Conservation (phyloP, 2,329 filamentous ascomycete genomes). For the Chrysoporthe deuterocubensis region DNA sequence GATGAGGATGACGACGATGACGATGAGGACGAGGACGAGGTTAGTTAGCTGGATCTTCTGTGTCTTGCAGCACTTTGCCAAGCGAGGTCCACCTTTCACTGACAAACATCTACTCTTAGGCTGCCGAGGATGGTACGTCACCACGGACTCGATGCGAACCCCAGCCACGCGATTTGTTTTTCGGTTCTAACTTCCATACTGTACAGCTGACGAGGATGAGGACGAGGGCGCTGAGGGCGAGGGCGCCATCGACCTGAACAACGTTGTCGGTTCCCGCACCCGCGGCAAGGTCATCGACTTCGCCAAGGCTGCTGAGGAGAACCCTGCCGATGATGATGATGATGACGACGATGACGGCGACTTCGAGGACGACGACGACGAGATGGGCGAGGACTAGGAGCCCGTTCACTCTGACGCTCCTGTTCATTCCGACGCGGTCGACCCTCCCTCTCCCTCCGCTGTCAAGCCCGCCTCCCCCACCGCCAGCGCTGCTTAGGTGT, state of each 20-base stretch:
- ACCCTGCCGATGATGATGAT: constrained; percentile 75
- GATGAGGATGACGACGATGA: constrained; percentile 76
- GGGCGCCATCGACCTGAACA: constrained; percentile 87
- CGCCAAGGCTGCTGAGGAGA: constrained; percentile 83
- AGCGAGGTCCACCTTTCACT: constrained; percentile 24
- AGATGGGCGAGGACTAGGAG: constrained; percentile 66
- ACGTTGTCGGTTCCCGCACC: constrained; percentile 90
- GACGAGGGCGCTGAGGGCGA: constrained; percentile 81
- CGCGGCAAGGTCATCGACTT: constrained; percentile 93
- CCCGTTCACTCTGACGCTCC: not conserved
- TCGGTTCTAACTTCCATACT: constrained; percentile 28
- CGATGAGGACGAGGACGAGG: constrained; percentile 62
- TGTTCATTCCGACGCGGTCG: constrained; percentile 11
- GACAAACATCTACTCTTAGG: constrained; percentile 33
- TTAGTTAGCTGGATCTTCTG: constrained; percentile 28
- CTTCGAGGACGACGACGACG: constrained; percentile 68
- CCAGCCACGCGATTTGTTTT: not conserved
- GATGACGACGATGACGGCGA: constrained; percentile 74
- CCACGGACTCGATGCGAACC: constrained; percentile 7
- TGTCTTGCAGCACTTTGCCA: constrained; percentile 2
- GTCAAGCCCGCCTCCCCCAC: constrained; percentile 13
- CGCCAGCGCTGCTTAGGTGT: not conserved
- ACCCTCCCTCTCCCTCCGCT: constrained; percentile 6
- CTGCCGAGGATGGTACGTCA: constrained; percentile 39
- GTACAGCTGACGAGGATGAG: constrained; percentile 46